phyloP scores from a whole-genome alignment of 345 rosid species.

The Populus nigra region DNA sequence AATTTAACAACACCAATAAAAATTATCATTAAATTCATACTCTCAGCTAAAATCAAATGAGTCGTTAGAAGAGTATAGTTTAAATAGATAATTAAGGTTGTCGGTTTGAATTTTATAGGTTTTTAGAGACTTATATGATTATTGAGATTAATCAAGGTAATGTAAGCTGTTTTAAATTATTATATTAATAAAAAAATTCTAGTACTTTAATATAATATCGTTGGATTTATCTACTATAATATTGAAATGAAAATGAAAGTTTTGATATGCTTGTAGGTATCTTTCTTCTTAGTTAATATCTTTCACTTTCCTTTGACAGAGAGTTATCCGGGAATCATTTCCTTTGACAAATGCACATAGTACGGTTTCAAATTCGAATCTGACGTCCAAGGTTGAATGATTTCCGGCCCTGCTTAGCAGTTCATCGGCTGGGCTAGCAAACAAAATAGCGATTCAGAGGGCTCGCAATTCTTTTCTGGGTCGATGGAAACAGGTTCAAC shows the following conservation, averaged over 20 bases:
- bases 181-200: no score
- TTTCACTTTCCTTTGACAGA: background rate
- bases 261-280: no score
- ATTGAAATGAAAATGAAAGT: no score
- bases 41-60: no score
- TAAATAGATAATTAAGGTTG: fast-evolving
- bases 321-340: no score
- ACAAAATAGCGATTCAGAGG: background rate
- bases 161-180: fast-evolving
- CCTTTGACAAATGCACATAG: background rate
- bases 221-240: no score
- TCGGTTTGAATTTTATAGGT: fast-evolving
- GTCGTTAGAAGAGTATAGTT: fast-evolving
- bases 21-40: no score
- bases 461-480: background rate
- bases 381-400: background rate
- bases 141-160: no score
- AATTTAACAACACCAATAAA: no score
- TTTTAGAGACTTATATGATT: no score
- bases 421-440: background rate
- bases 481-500: background rate
- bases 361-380: background rate
- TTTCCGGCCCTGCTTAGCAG: background rate
- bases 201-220: no score
- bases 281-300: no score